phyloP scores from a whole-genome alignment of 2,329 filamentous ascomycete species.

The Exophiala dermatitidis region DNA sequence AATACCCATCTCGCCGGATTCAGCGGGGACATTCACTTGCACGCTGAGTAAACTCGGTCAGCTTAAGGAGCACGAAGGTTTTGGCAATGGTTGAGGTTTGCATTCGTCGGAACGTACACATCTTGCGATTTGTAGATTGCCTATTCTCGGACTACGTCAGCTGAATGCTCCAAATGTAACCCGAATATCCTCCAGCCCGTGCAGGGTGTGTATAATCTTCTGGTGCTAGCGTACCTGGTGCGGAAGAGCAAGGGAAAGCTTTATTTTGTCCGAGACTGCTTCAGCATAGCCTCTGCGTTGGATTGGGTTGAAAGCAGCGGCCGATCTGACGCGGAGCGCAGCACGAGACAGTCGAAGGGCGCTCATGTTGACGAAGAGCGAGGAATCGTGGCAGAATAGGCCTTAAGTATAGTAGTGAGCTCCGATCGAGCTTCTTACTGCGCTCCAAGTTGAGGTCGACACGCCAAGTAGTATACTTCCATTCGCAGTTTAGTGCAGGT shows the following conservation, averaged over 20 bases:
- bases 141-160: conserved; percentile 38
- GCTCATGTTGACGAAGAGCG: conserved; percentile 64
- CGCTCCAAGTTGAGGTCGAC: conserved; percentile 9
- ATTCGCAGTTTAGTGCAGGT: conserved; percentile 1
- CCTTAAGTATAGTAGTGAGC: conserved; percentile 10
- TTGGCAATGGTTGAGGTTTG: background rate
- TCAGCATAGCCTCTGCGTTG: conserved; percentile 90
- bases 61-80: background rate
- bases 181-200: conserved; percentile 4
- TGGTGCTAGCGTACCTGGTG: conserved; percentile 71
- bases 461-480: conserved; percentile 13
- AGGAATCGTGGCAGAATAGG: background rate
- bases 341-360: conserved; percentile 85
- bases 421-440: conserved; percentile 17
- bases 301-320: conserved; percentile 65
- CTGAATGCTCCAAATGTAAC: conserved; percentile 2
- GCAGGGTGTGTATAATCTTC: background rate
- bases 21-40: conserved; percentile 97
- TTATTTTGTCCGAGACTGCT: conserved; percentile 86
- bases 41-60: conserved; percentile 49
- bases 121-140: conserved; percentile 63
- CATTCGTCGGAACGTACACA: conserved; percentile 50
- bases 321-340: conserved; percentile 69
- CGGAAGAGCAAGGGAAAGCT: conserved; percentile 94
- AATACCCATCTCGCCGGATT: conserved; percentile 98